Evolutionary conservation across 345 rosid genomes (phyloP), one percentile per base, ranked within the genome.

Genomic region (Arabidopsis suecica): DNA sequence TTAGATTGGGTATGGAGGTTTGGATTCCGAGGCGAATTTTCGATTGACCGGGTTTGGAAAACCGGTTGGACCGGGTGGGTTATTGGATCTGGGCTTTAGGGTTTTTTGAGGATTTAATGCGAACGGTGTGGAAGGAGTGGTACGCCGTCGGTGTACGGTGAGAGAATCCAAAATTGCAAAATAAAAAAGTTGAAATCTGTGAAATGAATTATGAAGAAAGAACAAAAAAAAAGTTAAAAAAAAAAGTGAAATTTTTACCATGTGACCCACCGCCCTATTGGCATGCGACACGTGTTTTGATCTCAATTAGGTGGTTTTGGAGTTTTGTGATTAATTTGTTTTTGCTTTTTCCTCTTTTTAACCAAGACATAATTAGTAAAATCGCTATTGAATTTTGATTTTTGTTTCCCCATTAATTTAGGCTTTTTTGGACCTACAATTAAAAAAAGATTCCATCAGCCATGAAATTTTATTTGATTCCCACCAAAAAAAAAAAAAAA

Each of bases 41-140:
- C 25, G 78, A 82, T 85, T 83, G 87, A 86, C 90, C 82, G 78
- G 80, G 69, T 79, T 7, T 20, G 41, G 5, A 44, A 6, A 42
- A 51, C 61, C 63, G 30, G 6, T 2, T 20, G 18, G 54, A 40
- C 32, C 55, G 42, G 69, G 74, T 57, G 42, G 69, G 79, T 57
- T 14, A 44, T 44, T 48, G 76, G 69, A 8, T 40, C 10, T 42
- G 56, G 72, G 72, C 55, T 71, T 41, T 47, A 42, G 67, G 67
- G 61, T 51, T 66, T 32, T 23, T 23, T 23, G 25, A 23, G 25
- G 61, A 30, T 6, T 5, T 47, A 30, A 47, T 65, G 65, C 38
- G 14, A n/a, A 69, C 65, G 66, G 65, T 64, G 73, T 70, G 67
- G 34, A 0, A 61, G 50, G 36, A 41, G 49, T 61, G 50, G 66